phyloP scores from a whole-genome alignment of 2,329 filamentous ascomycete species.

The Paradendryphiella salina region DNA sequence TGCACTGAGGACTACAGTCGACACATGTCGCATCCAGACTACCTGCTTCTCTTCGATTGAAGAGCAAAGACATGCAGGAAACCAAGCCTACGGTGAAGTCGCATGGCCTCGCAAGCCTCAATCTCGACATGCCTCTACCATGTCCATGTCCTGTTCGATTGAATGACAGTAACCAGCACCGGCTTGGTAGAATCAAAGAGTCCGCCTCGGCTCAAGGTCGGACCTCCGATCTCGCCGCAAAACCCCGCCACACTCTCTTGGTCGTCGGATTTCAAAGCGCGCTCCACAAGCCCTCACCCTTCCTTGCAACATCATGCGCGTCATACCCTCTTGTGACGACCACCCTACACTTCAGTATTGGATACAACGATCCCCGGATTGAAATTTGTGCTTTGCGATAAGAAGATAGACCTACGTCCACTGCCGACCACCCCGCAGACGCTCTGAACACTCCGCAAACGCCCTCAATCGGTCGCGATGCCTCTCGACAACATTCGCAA shows the following conservation, averaged over 20 bases:
- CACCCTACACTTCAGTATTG: background rate
- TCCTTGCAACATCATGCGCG: constrained; percentile 23
- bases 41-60: too few species aligned
- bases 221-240: constrained; percentile 33
- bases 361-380: background rate
- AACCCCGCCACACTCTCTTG: constrained; percentile 34
- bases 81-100: too few species aligned
- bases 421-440: background rate
- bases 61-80: too few species aligned
- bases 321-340: constrained; percentile 4
- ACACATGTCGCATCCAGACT: too few species aligned
- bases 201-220: constrained; percentile 9
- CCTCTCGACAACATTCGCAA: constrained; percentile 73
- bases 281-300: constrained; percentile 25
- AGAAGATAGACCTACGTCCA: background rate
- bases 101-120: too few species aligned
- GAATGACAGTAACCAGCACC: too few species aligned
- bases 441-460: background rate
- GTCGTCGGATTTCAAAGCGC: constrained; percentile 39
- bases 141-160: too few species aligned
- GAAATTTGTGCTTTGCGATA: background rate
- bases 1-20: too few species aligned
- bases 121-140: too few species aligned
- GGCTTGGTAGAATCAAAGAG: background rate
- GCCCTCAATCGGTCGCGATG: constrained; percentile 53